A percentile compares a stretch with the other conserved stretches of the same genome.
Evolutionary conservation across 257 asterid genomes (phyloP).

Genomic region (Primulina eburnea): DNA sequence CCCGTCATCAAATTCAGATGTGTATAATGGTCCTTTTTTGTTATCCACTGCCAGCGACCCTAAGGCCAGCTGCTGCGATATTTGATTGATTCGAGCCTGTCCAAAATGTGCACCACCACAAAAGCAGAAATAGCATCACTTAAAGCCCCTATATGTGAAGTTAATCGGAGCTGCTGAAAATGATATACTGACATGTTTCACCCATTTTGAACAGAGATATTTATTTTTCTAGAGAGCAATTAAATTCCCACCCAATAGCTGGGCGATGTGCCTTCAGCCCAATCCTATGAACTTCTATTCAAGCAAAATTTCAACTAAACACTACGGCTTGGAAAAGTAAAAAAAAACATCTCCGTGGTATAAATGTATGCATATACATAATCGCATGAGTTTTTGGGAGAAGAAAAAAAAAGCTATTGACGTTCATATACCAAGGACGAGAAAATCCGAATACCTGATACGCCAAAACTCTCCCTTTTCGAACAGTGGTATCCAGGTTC

Average conservation of each 20-base stretch:
- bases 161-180: constrained; percentile 56
- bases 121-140: constrained; percentile 70
- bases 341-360: background rate
- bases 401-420: background rate
- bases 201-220: constrained; percentile 38
- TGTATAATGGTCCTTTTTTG: constrained; percentile 34
- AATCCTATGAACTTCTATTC: constrained; percentile 22
- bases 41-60: constrained; percentile 51
- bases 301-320: constrained; percentile 2
- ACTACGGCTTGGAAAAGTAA: constrained; percentile 4
- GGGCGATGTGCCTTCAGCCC: constrained; percentile 33
- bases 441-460: constrained; percentile 61
- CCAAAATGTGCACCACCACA: constrained; percentile 71
- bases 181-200: constrained; percentile 44
- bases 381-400: background rate
- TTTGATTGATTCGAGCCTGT: constrained; percentile 89
- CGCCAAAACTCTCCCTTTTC: constrained; percentile 76
- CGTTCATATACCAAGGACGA: constrained; percentile 10
- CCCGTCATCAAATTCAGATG: constrained; percentile 33
- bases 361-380: background rate
- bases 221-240: constrained; percentile 39
- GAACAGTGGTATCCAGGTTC: constrained; percentile 60
- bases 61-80: constrained; percentile 59
- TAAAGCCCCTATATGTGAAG: constrained; percentile 51
- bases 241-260: constrained; percentile 29